Percentiles rank a stretch among this genome's conserved stretches.
Evolutionary conservation across 495 filamentous ascomycete species (phyloP).

Genomic region (Daldinia bambusicola): DNA sequence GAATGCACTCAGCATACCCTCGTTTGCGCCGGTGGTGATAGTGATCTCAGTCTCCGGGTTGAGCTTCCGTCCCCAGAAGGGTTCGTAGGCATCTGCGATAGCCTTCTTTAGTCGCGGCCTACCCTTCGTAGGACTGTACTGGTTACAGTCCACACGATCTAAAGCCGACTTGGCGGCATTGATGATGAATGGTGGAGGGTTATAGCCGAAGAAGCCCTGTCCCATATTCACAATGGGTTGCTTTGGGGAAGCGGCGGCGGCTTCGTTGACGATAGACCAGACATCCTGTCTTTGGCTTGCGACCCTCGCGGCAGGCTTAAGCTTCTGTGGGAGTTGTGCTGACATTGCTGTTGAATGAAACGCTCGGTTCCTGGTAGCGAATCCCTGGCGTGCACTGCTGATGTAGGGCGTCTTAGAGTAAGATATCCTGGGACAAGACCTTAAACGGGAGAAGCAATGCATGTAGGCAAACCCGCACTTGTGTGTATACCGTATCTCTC

Average conservation of each 20-base stretch:
- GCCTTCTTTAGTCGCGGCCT: conserved; percentile 90
- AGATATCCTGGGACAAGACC: conserved; percentile 23
- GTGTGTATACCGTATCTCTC: conserved; percentile 19
- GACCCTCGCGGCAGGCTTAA: conserved; percentile 80
- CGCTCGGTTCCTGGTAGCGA: conserved; percentile 17
- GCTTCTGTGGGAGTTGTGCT: conserved; percentile 47
- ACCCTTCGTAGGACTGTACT: conserved; percentile 96
- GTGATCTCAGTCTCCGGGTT: conserved; percentile 92
- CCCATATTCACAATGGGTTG: conserved; percentile 97
- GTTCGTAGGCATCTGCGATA: conserved; percentile 87
- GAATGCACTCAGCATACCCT: conserved; percentile 96
- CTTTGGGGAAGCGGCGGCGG: conserved; percentile 78
- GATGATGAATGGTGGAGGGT: conserved; percentile 90
- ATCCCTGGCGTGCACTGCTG: conserved; percentile 5
- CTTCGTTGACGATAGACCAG: conserved; percentile 98
- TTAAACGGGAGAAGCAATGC: conserved; percentile 29
- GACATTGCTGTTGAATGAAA: conserved; percentile 48
- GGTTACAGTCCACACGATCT: conserved; percentile 95
- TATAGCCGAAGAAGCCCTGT: conserved; percentile 98
- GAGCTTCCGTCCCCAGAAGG: conserved; percentile 79
- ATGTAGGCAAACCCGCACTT: conserved; percentile 20
- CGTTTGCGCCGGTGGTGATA: conserved; percentile 96
- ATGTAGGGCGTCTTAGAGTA: conserved; percentile 8
- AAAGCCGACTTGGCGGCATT: conserved; percentile 90
- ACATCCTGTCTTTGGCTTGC: conserved; percentile 90